These are phyloP conservation scores for Nelumbo lutea DNA, from an alignment of 164 flowering plant genomes.

Conservation along the genomic window DNA sequence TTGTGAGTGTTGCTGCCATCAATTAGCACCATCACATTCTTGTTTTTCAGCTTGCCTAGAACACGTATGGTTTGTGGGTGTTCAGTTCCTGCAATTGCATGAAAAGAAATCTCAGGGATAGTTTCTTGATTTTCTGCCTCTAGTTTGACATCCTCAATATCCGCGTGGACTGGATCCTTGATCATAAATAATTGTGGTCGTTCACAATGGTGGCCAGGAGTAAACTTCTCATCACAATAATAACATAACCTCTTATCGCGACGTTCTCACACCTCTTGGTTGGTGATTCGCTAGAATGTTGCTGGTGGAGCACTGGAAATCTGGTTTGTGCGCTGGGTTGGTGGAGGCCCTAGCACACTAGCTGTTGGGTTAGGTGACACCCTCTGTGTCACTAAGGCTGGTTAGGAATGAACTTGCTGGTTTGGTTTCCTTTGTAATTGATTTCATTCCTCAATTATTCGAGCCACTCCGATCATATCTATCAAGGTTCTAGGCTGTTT, in stretches of 20 bases:
- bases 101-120: slow-evolving; percentile 15
- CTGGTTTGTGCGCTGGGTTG: background rate
- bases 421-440: background rate
- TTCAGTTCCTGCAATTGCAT: slow-evolving; percentile 9
- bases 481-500: background rate
- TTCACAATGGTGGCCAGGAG: slow-evolving; percentile 8
- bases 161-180: background rate
- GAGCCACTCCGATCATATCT: slow-evolving; percentile 9
- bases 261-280: slow-evolving; percentile 8
- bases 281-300: slow-evolving; percentile 7
- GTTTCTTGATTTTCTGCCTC: background rate
- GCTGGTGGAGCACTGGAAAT: background rate
- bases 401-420: background rate
- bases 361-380: background rate
- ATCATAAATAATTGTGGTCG: slow-evolving; percentile 4
- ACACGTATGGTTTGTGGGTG: slow-evolving; percentile 15
- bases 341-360: slow-evolving; percentile 9
- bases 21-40: slow-evolving; percentile 11
- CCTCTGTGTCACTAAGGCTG: background rate
- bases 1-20: slow-evolving; percentile 22
- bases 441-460: slow-evolving; percentile 3
- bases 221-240: slow-evolving; percentile 10
- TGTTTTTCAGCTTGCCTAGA: slow-evolving; percentile 3
- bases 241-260: slow-evolving; percentile 13
- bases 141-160: background rate